Evolutionary conservation across 495 filamentous ascomycete species (phyloP), one percentile per base, ranked within the genome.

Genomic region (Lasiosphaeris hirsuta): DNA sequence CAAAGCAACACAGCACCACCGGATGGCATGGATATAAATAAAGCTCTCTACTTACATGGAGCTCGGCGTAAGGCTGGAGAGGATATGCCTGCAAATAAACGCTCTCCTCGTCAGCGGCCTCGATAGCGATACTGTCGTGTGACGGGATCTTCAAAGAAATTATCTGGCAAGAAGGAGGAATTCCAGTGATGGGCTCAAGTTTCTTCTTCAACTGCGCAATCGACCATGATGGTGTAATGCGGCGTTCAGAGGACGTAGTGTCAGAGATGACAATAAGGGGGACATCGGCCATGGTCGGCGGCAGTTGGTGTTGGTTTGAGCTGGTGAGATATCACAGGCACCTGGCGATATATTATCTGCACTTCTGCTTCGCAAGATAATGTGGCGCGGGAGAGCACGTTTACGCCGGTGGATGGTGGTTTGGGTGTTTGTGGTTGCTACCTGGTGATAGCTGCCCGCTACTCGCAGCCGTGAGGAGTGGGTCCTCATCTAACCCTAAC

Each of bases 211-310:
- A 80, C 64, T 91, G 87, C 34, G 82, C 71, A 63, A 98, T 88
- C 56, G 86, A 88, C 94, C 95, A 98, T 63, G 92, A 89, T 3
- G 93, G 92, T 8, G 89, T 91, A 69, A 97, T 83, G 61, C 94
- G 88, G 48, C 93, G 87, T 68, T 98, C 94, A 36, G 90, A 89
- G 33, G 78, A 78, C 15, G 84, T 75, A 66, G 87, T 85, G 40
- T 90, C 82, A 44, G 90, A 92, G 54, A 83, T 86, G 70, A 98
- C 87, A 57, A 86, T 81, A 64, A 97, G 83, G 58, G 92, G 88
- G 35, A 98, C 81, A 72, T 97, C 94, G 42, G 83, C 77, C 64
- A 90, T 85, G 76, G 59, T 78, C 23, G 68, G 42, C n/a, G n/a
- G n/a, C n/a, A n/a, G 11, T 44, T 42, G 9, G 35, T 51, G 8